Conservation (phyloP, 768 basidiomycete genomes). For the Clitopilus hobsonii region DNA sequence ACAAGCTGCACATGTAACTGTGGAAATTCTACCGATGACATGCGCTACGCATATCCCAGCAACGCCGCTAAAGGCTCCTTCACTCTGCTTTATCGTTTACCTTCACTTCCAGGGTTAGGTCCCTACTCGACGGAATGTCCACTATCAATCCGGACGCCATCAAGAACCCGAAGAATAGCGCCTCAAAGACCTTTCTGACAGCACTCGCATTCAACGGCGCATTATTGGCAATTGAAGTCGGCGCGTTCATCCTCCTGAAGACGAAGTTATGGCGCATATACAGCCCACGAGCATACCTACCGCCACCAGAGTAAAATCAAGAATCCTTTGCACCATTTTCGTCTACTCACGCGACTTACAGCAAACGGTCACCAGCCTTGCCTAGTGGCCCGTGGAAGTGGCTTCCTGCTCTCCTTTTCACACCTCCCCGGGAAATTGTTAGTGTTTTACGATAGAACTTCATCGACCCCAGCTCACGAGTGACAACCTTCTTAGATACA, state of each 20-base stretch:
- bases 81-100: background rate
- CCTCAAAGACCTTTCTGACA: conserved; percentile 52
- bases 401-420: conserved; percentile 39
- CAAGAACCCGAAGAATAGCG: conserved; percentile 22
- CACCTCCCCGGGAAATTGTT: conserved; percentile 42
- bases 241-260: conserved; percentile 54
- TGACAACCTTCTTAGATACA: conserved; percentile 30
- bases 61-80: background rate
- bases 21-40: background rate
- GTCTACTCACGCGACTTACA: conserved; percentile 11
- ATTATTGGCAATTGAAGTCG: conserved; percentile 42
- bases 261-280: conserved; percentile 55
- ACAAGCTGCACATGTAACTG: background rate
- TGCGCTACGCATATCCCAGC: background rate
- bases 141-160: conserved; percentile 22
- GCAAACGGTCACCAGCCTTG: conserved; percentile 40
- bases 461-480: background rate
- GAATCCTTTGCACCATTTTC: background rate
- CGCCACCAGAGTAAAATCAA: conserved; percentile 45
- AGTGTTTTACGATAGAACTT: conserved; percentile 10
- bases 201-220: conserved; percentile 53
- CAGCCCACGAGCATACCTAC: conserved; percentile 57
- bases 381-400: conserved; percentile 45
- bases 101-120: background rate
- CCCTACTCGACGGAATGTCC: conserved; percentile 15